Conservation (phyloP, 345 rosid genomes). For the Brassica napus region DNA sequence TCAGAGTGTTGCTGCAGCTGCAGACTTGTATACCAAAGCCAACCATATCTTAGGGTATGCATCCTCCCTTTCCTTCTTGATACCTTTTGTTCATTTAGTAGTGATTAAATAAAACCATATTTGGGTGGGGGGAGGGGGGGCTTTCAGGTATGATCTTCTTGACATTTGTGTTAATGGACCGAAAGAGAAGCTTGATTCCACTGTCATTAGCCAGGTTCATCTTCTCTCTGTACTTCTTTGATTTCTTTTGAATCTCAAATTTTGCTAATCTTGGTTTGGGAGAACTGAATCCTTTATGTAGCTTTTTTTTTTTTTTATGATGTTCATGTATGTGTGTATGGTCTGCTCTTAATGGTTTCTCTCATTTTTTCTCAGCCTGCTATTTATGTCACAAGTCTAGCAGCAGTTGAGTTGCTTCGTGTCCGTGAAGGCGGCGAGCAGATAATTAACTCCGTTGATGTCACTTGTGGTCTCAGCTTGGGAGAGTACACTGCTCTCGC, state of each 20-base stretch:
- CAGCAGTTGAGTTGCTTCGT: slow-evolving; percentile 91
- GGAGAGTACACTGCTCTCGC: slow-evolving; percentile 99
- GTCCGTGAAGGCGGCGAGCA: slow-evolving; percentile 84
- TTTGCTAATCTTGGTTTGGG: background rate
- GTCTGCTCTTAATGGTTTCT: background rate
- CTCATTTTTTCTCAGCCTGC: slow-evolving; percentile 76
- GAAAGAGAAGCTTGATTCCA: slow-evolving; percentile 91
- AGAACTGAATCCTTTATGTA: background rate
- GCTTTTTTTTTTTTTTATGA: background rate
- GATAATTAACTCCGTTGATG: slow-evolving; percentile 88
- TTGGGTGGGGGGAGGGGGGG: slow-evolving; percentile 22
- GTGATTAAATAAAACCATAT: background rate
- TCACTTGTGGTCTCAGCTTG: slow-evolving; percentile 93
- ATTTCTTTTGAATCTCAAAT: background rate
- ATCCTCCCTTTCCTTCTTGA: background rate
- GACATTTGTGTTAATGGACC: slow-evolving; percentile 89
- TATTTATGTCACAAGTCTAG: slow-evolving; percentile 97
- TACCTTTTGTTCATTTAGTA: background rate
- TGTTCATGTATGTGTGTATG: background rate
- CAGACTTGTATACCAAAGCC: slow-evolving; percentile 77
- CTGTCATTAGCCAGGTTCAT: slow-evolving; percentile 94
- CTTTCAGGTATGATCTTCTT: slow-evolving; percentile 81
- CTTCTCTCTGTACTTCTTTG: background rate
- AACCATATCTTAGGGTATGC: slow-evolving; percentile 70
- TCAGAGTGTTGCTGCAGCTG: slow-evolving; percentile 72